phyloP scores from a whole-genome alignment of 1,284 basidiomycete genomes.

The Leccinum pachyderme region DNA sequence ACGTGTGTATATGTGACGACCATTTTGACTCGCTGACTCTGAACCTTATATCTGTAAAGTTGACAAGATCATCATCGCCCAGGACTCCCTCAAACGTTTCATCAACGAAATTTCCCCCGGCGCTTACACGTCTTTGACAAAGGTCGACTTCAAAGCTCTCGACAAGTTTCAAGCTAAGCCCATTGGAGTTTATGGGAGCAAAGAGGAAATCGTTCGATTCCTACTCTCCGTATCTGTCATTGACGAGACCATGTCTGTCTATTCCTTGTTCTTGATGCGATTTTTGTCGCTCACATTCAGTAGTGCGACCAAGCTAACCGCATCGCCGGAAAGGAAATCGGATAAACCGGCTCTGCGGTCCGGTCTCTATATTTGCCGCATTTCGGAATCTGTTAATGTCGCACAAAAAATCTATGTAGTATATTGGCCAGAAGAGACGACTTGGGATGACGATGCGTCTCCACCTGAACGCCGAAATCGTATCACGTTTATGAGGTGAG shows the following conservation, averaged over 20 bases:
- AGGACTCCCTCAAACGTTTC: slow-evolving; percentile 44
- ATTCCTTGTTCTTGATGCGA: background rate
- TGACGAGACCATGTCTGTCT: slow-evolving; percentile 38
- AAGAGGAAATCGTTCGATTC: slow-evolving; percentile 46
- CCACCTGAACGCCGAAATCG: slow-evolving; percentile 50
- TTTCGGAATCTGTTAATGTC: slow-evolving; percentile 2
- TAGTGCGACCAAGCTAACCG: slow-evolving; percentile 15
- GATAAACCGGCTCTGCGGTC: slow-evolving; percentile 40
- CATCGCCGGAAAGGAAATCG: slow-evolving; percentile 11
- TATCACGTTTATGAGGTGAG: slow-evolving; percentile 58
- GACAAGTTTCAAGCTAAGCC: slow-evolving; percentile 45
- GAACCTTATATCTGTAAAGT: slow-evolving; percentile 34
- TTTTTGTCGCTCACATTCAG: background rate
- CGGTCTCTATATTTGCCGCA: slow-evolving; percentile 46
- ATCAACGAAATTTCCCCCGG: slow-evolving; percentile 47
- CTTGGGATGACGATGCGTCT: slow-evolving; percentile 53
- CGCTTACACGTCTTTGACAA: slow-evolving; percentile 49
- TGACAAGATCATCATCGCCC: slow-evolving; percentile 58
- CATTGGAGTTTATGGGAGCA: slow-evolving; percentile 56
- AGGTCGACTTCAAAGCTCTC: slow-evolving; percentile 51
- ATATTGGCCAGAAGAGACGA: slow-evolving; percentile 62
- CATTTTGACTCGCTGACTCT: background rate
- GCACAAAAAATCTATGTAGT: slow-evolving; percentile 41
- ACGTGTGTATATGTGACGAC: background rate
- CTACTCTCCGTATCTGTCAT: slow-evolving; percentile 37